phyloP scores from a whole-genome alignment of 1,284 basidiomycete genomes.

The Tilletia indica region DNA sequence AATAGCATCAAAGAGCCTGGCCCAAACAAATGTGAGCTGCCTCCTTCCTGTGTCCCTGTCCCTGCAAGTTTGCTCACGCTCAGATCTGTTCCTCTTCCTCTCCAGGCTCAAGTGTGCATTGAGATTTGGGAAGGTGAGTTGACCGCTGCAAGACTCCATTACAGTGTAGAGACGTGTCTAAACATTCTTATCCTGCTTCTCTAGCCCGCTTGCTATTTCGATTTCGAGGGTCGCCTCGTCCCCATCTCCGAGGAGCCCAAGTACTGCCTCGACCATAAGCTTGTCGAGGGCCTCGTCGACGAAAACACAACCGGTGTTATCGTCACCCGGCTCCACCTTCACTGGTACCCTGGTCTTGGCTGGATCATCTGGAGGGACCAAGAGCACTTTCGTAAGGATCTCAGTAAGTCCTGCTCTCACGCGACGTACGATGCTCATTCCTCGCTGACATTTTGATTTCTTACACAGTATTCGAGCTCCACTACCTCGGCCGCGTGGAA shows the following conservation, averaged over 20 bases:
- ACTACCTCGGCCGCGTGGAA: constrained; percentile 58
- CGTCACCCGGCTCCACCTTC: constrained; percentile 31
- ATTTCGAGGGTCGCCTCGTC: constrained; percentile 66
- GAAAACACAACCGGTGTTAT: constrained; percentile 68
- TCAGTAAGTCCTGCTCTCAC: constrained; percentile 19
- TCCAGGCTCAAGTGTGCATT: constrained; percentile 64
- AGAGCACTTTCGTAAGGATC: constrained; percentile 59
- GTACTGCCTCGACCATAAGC: constrained; percentile 79
- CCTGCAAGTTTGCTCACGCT: too few relatives aligned
- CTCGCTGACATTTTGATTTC: constrained; percentile 55
- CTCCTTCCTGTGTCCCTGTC: too few relatives aligned
- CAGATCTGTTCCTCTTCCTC: too few relatives aligned
- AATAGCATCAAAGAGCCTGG: constrained; percentile 55
- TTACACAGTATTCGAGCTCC: constrained; percentile 78
- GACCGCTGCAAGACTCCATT: too few relatives aligned
- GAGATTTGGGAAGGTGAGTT: too few relatives aligned
- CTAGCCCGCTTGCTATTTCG: constrained; percentile 83
- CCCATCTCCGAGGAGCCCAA: constrained; percentile 40
- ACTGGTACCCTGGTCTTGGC: constrained; percentile 67
- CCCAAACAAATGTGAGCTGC: constrained; percentile 78
- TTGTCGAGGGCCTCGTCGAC: constrained; percentile 80
- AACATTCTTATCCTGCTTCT: too few relatives aligned
- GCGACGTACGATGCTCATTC: not conserved
- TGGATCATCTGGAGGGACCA: constrained; percentile 50
- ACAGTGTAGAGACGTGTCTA: too few relatives aligned